Evolutionary conservation across 2,329 filamentous ascomycete species (phyloP), one percentile per base, ranked within the genome.

Genomic region (Botryosphaeria dothidea): DNA sequence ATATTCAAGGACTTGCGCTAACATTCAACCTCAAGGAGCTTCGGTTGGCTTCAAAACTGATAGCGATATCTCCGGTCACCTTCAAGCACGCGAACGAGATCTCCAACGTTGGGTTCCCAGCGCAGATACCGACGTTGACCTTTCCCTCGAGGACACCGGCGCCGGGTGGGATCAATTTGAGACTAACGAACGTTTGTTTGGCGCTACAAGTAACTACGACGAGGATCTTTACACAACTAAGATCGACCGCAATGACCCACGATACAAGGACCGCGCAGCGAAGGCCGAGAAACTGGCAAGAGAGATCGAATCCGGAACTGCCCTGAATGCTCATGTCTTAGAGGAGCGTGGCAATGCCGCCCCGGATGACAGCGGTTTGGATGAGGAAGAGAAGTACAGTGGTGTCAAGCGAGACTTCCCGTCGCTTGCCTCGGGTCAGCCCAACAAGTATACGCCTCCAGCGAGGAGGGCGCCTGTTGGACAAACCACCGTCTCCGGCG

Each of bases 361-460:
- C 9, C 84, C 86, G 43, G 86, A 90, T 61, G 88, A 88, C 60
- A 88, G 86, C 65, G 89, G 87, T 15, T 78, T 85, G 29, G 92
- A 97, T 69, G 95, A 99, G 78, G 95, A 99, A 80, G 93, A 96
- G 74, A 97, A 95, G 88, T 98, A 98, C 80, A 97, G 93, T 74
- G 94, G 94, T 74, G 95, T 99, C 64, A 90, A 90, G 67, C 89
- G 94, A 68, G 80, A 82, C 64, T 90, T 90, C 71, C 86, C 90
- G 5, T 85, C 90, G n/a, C 82, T 96, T 34, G 76, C 81, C 29
- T 84, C 83, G 65, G 83, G 85, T 9, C 82, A 83, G 62, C 77
- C 84, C 23, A 88, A 88, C 78, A 94, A 92, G 77, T 99, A 99
- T 77, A 96, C 91, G 0, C 94, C 95, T 36, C 95, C 95, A 4